These are phyloP conservation scores for Arthrobotrys musiformis DNA, from an alignment of 2,329 filamentous ascomycete genomes.

Conservation along the genomic window DNA sequence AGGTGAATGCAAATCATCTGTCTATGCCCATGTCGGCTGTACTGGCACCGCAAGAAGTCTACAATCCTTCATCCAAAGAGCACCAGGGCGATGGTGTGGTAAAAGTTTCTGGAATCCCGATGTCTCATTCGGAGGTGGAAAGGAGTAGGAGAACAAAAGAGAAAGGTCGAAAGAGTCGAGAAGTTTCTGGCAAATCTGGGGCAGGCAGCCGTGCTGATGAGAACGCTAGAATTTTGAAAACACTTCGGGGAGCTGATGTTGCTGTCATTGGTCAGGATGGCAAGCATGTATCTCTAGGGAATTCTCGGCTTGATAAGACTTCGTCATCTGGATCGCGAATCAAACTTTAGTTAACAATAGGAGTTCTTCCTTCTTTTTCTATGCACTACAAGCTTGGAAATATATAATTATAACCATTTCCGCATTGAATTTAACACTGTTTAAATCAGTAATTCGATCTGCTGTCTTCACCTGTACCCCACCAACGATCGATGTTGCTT, in stretches of 20 bases:
- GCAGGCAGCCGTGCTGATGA: background rate
- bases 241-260: constrained; percentile 30
- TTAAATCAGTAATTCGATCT: background rate
- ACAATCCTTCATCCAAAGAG: constrained; percentile 62
- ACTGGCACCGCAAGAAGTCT: constrained; percentile 94
- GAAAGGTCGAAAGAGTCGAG: background rate
- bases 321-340: constrained; percentile 5
- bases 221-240: background rate
- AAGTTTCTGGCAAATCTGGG: background rate
- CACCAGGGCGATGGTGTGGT: background rate
- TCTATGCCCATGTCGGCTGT: constrained; percentile 71
- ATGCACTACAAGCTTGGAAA: background rate
- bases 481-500: too few species aligned
- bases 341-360: constrained; percentile 19
- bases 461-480: background rate
- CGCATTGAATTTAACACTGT: too few species aligned
- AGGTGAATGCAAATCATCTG: constrained; percentile 80
- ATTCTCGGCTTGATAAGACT: background rate
- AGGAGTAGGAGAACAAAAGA: background rate
- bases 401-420: too few species aligned
- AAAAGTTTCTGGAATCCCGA: constrained; percentile 24
- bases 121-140: constrained; percentile 27
- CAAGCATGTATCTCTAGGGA: background rate
- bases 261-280: constrained; percentile 25
- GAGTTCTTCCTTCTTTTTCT: background rate